Evolutionary conservation across 768 basidiomycete species (phyloP).

Genomic region (Tephrocybe sp.): DNA sequence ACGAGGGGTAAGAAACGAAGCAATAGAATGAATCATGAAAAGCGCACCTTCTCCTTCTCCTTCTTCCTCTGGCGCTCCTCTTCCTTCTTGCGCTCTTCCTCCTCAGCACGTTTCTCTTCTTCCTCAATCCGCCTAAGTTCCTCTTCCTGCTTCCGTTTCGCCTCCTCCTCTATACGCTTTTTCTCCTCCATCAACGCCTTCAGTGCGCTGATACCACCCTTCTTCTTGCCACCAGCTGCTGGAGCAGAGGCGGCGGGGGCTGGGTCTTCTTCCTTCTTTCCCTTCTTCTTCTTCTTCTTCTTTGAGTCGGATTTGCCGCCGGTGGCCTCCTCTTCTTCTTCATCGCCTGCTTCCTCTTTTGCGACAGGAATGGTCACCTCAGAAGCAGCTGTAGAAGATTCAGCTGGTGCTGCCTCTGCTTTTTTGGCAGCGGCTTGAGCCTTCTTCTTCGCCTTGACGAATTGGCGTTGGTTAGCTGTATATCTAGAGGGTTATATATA

Average conservation of each 20-base stretch:
- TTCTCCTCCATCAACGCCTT: slow-evolving; percentile 93
- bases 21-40: slow-evolving; percentile 3
- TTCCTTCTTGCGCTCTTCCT: slow-evolving; percentile 75
- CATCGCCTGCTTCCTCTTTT: slow-evolving; percentile 58
- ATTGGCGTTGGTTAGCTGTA: neutral
- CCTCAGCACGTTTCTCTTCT: slow-evolving; percentile 76
- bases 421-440: slow-evolving; percentile 91
- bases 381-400: slow-evolving; percentile 26
- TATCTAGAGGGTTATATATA: slow-evolving; percentile 1
- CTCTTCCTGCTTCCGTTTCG: slow-evolving; percentile 68
- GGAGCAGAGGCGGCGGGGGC: slow-evolving; percentile 39
- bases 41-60: slow-evolving; percentile 80
- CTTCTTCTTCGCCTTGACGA: slow-evolving; percentile 85
- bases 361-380: slow-evolving; percentile 28
- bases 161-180: slow-evolving; percentile 86
- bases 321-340: slow-evolving; percentile 60
- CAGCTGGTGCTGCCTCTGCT: slow-evolving; percentile 31
- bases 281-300: slow-evolving; percentile 90
- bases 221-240: slow-evolving; percentile 60
- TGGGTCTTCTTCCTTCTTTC: slow-evolving; percentile 58
- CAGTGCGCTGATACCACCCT: slow-evolving; percentile 77
- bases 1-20: slow-evolving; percentile 6
- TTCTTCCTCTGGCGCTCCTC: slow-evolving; percentile 84
- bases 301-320: slow-evolving; percentile 57
- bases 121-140: slow-evolving; percentile 82